These are phyloP conservation scores for Kockovaella imperatae DNA, from an alignment of 768 basidiomycete species.

Conservation along the genomic window DNA sequence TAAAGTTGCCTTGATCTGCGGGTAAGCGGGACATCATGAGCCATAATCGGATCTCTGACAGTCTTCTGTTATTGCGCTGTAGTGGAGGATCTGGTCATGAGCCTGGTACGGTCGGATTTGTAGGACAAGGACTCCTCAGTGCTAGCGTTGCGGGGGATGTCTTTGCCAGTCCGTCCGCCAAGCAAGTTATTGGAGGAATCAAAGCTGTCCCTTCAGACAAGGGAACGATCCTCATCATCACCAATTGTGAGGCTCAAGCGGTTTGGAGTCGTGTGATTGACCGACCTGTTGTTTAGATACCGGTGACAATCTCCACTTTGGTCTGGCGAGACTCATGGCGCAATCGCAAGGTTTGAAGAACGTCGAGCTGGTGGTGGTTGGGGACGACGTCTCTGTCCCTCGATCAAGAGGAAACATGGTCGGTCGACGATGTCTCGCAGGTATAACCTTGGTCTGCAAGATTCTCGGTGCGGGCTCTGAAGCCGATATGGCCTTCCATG, in stretches of 20 bases:
- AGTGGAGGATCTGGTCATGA: constrained; percentile 40
- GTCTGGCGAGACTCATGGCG: constrained; percentile 76
- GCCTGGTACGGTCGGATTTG: constrained; percentile 37
- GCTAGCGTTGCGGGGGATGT: constrained; percentile 40
- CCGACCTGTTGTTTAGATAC: constrained; percentile 16
- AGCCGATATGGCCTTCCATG: constrained; percentile 59
- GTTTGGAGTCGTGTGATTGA: neutral
- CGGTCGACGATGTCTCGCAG: constrained; percentile 55
- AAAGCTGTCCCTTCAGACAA: constrained; percentile 33
- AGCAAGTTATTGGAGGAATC: constrained; percentile 36
- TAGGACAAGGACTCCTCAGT: constrained; percentile 30
- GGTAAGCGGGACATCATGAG: too few species aligned
- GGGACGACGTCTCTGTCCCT: constrained; percentile 84
- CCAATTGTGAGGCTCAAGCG: constrained; percentile 27
- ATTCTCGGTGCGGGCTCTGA: constrained; percentile 75
- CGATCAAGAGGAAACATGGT: constrained; percentile 72
- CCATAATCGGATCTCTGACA: too few species aligned
- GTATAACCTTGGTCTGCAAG: constrained; percentile 61
- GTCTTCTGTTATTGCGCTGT: too few species aligned
- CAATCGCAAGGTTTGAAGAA: constrained; percentile 59
- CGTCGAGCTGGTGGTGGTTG: constrained; percentile 71
- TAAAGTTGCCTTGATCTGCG: constrained; percentile 39
- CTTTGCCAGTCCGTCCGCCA: constrained; percentile 38
- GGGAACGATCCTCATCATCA: constrained; percentile 39
- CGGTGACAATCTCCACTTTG: constrained; percentile 85